Evolutionary conservation across 1,284 basidiomycete genomes (phyloP).

Genomic region (Rhodotorula glutinis): DNA sequence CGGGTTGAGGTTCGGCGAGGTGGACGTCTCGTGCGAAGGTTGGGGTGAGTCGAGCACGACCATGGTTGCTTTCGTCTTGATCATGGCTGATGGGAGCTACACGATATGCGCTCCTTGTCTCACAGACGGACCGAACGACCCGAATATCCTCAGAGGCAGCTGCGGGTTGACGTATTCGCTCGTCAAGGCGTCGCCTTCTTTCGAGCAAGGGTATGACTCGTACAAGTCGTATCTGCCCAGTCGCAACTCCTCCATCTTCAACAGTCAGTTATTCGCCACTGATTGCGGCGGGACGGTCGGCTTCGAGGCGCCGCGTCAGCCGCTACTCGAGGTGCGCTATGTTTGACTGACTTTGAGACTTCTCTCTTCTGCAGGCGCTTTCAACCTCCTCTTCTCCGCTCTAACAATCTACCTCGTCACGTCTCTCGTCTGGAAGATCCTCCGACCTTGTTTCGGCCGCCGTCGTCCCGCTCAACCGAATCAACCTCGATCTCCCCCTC

Average conservation of each 20-base stretch:
- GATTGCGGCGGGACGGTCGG: too few species aligned
- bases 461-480: slow-evolving; percentile 3
- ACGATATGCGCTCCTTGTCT: too few species aligned
- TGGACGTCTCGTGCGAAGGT: slow-evolving; percentile 84
- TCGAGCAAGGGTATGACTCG: slow-evolving; percentile 35
- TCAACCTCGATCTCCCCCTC: slow-evolving; percentile 14
- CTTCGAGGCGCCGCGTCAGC: too few species aligned
- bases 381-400: slow-evolving; percentile 39
- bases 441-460: slow-evolving; percentile 56
- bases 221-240: slow-evolving; percentile 48
- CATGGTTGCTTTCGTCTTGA: neutral
- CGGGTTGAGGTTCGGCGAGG: slow-evolving; percentile 66
- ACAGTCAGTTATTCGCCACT: neutral
- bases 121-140: slow-evolving; percentile 62
- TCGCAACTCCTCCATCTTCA: slow-evolving; percentile 37
- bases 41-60: slow-evolving; percentile 47
- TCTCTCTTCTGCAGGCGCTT: neutral
- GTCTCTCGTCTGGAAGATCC: slow-evolving; percentile 57
- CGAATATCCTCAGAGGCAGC: slow-evolving; percentile 78
- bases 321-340: too few species aligned
- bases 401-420: slow-evolving; percentile 54
- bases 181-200: slow-evolving; percentile 56
- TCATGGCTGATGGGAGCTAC: neutral
- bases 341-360: neutral
- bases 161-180: slow-evolving; percentile 77